These are phyloP conservation scores for Crithidia brevicula DNA, from an alignment of 208 protist genomes.

Conservation along the genomic window DNA sequence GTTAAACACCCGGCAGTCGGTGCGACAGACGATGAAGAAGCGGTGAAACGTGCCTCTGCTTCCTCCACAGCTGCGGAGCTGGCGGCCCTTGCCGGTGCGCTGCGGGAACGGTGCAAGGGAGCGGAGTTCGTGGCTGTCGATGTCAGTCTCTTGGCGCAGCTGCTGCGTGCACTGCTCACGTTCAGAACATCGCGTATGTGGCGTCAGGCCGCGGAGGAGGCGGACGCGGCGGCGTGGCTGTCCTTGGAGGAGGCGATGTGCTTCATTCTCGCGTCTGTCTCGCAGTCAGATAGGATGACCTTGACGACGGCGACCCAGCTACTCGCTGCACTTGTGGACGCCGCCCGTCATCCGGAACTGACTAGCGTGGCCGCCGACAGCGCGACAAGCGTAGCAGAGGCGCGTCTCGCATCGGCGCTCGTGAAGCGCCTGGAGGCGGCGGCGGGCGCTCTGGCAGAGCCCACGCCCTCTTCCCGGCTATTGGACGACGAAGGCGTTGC, in stretches of 20 bases:
- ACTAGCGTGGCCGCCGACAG: no score
- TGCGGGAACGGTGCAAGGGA: constrained; percentile 15
- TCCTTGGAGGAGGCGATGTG: constrained; percentile 1
- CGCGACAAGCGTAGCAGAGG: not conserved
- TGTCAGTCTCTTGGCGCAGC: constrained; percentile 5
- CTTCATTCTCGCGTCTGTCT: not conserved
- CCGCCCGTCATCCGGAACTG: not conserved
- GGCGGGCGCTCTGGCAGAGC: not conserved
- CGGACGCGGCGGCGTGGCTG: not conserved
- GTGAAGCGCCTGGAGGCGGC: not conserved
- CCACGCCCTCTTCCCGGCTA: not conserved
- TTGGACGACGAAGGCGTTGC: no score
- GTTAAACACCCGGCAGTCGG: not conserved
- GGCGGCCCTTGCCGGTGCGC: not conserved
- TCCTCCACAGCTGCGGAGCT: not conserved
- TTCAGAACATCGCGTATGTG: constrained; percentile 9
- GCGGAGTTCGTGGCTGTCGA: constrained; percentile 2
- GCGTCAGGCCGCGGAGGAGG: not conserved
- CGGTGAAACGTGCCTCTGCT: no score
- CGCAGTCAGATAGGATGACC: not conserved
- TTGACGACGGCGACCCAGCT: not conserved
- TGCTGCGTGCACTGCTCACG: constrained; percentile 7
- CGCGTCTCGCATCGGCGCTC: not conserved
- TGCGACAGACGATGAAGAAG: not conserved
- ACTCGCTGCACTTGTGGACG: not conserved